Conservation (phyloP, 2,329 filamentous ascomycete species). For the Didymella exigua region DNA sequence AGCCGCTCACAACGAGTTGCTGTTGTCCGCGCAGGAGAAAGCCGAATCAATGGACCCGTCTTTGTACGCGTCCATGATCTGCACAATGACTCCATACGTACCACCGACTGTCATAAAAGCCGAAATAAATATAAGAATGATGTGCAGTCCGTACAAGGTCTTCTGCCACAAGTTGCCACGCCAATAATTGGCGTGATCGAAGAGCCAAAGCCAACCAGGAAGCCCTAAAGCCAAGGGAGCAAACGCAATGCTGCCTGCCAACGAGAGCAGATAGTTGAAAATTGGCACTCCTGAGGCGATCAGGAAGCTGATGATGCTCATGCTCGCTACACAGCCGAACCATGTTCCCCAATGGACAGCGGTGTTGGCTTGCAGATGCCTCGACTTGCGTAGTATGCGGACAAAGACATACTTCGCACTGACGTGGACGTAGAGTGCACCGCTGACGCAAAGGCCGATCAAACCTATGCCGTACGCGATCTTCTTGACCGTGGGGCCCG, state of each 20-base stretch:
- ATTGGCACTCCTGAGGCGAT: slow-evolving; percentile 61
- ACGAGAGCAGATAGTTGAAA: slow-evolving; percentile 59
- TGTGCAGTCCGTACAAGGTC: slow-evolving; percentile 50
- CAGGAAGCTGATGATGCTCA: slow-evolving; percentile 56
- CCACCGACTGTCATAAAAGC: slow-evolving; percentile 57
- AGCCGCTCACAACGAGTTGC: slow-evolving; percentile 30
- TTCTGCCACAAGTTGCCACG: slow-evolving; percentile 46
- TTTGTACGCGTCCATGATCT: slow-evolving; percentile 60
- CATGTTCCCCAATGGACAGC: slow-evolving; percentile 58
- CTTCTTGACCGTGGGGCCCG: slow-evolving; percentile 63
- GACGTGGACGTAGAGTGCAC: slow-evolving; percentile 56
- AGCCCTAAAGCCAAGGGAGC: slow-evolving; percentile 57
- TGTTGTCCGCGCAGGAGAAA: slow-evolving; percentile 41
- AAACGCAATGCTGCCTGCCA: slow-evolving; percentile 58
- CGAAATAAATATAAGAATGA: slow-evolving; percentile 52
- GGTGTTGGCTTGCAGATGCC: slow-evolving; percentile 58
- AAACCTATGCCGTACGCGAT: slow-evolving; percentile 64
- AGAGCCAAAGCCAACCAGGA: slow-evolving; percentile 59
- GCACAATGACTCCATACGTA: slow-evolving; percentile 57
- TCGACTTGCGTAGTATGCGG: slow-evolving; percentile 56
- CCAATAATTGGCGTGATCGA: slow-evolving; percentile 54
- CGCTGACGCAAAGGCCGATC: slow-evolving; percentile 59
- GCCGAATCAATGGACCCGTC: slow-evolving; percentile 52
- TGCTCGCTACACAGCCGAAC: slow-evolving; percentile 53
- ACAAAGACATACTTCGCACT: slow-evolving; percentile 62